phyloP scores from a whole-genome alignment of 192 early-diverging fungal genomes.

The Radiomyces spectabilis region DNA sequence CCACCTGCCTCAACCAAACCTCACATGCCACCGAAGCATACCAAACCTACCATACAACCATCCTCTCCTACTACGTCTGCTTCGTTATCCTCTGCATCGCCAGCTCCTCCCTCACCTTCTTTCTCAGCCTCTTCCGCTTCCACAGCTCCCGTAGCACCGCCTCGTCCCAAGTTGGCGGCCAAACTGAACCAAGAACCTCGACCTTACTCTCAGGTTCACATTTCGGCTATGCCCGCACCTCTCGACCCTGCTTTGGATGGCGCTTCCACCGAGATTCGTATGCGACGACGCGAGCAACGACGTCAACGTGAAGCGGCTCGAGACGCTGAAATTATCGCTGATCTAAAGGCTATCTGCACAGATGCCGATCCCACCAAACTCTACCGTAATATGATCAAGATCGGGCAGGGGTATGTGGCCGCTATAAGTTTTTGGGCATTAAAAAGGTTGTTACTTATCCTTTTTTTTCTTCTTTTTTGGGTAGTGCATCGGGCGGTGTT shows the following conservation, averaged over 20 bases:
- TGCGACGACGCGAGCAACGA: constrained; percentile 15
- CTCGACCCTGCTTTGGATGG: constrained; percentile 23
- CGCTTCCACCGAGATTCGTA: constrained; percentile 4
- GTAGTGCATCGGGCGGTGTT: constrained; percentile 86
- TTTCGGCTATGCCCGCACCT: constrained; percentile 22
- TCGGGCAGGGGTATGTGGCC: constrained; percentile 36
- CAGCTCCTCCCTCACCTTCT: constrained; percentile 2
- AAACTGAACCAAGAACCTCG: background rate
- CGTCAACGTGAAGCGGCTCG: constrained; percentile 10
- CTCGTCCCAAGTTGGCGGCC: background rate
- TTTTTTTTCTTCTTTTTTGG: background rate
- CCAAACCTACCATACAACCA: background rate
- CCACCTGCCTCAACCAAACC: constrained; percentile 9
- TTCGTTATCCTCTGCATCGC: background rate
- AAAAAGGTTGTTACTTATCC: background rate
- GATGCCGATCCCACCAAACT: constrained; percentile 83
- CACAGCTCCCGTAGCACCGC: constrained; percentile 5
- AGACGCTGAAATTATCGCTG: constrained; percentile 74
- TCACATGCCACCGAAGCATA: background rate
- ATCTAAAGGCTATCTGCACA: constrained; percentile 79
- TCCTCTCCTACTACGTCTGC: too few species aligned
- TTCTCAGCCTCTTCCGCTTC: background rate
- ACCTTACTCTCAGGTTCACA: constrained; percentile 7
- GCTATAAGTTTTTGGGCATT: too few species aligned
- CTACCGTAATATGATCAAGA: constrained; percentile 33